A percentile compares a stretch with the other conserved stretches of the same genome.
These are phyloP conservation scores for Chrysosporium keratinophilum DNA, from an alignment of 2,329 filamentous ascomycete species.

Conservation along the genomic window DNA sequence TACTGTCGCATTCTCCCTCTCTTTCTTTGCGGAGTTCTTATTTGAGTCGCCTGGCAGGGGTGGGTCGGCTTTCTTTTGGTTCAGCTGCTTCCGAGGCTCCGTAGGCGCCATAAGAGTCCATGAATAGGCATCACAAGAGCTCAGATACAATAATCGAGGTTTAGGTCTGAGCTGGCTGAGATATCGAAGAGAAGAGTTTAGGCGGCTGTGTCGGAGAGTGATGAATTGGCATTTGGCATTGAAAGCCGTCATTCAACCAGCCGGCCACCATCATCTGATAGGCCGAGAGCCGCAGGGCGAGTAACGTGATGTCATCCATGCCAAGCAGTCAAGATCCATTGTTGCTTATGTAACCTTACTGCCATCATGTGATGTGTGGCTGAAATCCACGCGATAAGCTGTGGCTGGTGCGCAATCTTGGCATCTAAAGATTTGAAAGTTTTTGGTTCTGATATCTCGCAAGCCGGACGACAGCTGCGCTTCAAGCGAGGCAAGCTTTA, in stretches of 20 bases:
- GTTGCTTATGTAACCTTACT: neutral
- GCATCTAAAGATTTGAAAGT: conserved; percentile 10
- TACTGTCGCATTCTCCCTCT: conserved; percentile 24
- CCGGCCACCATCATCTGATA: neutral
- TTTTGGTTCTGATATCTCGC: neutral
- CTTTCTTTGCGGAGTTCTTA: conserved; percentile 11
- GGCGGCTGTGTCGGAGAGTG: neutral
- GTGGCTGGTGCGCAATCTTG: conserved; percentile 5
- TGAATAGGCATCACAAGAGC: conserved; percentile 27
- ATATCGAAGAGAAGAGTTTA: neutral
- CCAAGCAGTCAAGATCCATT: neutral
- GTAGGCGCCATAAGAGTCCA: conserved; percentile 29
- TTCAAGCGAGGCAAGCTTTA: neutral
- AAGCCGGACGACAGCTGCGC: neutral
- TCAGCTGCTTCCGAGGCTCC: conserved; percentile 36
- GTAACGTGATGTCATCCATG: conserved; percentile 16
- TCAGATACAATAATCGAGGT: neutral
- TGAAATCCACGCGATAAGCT: neutral
- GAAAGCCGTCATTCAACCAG: neutral
- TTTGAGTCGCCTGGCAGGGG: neutral
- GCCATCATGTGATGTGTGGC: conserved; percentile 10
- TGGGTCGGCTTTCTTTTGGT: conserved; percentile 24
- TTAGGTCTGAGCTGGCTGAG: neutral
- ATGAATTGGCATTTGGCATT: conserved; percentile 5
- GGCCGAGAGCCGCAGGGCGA: neutral